Percentiles rank a stretch among this genome's conserved stretches.
Conservation (phyloP, 1,139 yeast genomes). For the Meyerozyma carpophila region DNA sequence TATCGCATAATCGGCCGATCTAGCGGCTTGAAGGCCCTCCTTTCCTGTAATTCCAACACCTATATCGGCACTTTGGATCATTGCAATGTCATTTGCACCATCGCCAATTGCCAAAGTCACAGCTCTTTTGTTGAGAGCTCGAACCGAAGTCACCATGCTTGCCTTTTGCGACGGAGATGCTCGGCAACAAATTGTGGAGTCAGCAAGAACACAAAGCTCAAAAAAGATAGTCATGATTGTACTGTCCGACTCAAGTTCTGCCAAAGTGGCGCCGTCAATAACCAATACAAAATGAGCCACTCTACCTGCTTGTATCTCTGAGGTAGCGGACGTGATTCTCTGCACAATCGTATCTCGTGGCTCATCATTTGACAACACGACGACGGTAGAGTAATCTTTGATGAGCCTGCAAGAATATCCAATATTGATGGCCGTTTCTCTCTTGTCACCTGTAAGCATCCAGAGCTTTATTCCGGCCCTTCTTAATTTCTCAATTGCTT, state of each 20-base stretch:
- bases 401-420: conserved; percentile 92
- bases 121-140: conserved; percentile 55
- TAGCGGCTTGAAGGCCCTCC: conserved; percentile 94
- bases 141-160: conserved; percentile 72
- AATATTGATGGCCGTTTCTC: conserved; percentile 96
- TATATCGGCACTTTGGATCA: conserved; percentile 98
- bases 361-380: conserved; percentile 63
- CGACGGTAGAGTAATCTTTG: conserved; percentile 86
- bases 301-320: conserved; percentile 57
- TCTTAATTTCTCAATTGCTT: conserved; percentile 83
- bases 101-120: conserved; percentile 98
- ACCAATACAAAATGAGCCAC: conserved; percentile 94
- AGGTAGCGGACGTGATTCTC: conserved; percentile 53
- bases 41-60: conserved; percentile 97
- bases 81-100: conserved; percentile 98
- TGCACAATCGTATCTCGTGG: conserved; percentile 46
- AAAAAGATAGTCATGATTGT: conserved; percentile 69
- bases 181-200: conserved; percentile 91
- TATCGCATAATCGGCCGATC: conserved; percentile 91
- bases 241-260: conserved; percentile 65
- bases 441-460: conserved; percentile 98
- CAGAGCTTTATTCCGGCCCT: conserved; percentile 92
- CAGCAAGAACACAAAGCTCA: conserved; percentile 80
- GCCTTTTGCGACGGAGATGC: conserved; percentile 98
- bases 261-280: conserved; percentile 82